These are phyloP conservation scores for Phytopythium kandeliae DNA, from an alignment of 352 stramenopile genomes.

Conservation along the genomic window DNA sequence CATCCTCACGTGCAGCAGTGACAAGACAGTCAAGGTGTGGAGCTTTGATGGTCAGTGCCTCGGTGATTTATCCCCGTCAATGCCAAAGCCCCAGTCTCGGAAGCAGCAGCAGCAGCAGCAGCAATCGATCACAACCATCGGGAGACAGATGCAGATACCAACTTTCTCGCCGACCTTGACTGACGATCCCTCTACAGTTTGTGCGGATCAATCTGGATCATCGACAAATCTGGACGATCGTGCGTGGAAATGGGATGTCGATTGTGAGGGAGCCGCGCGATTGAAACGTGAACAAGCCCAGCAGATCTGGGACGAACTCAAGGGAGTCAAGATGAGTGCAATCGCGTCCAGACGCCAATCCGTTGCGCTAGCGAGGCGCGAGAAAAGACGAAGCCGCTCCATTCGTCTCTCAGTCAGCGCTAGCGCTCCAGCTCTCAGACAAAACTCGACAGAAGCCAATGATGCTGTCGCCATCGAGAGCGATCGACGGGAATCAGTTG, in stretches of 20 bases:
- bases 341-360: constrained; percentile 18
- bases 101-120: neutral
- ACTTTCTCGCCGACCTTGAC: neutral
- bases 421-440: constrained; percentile 20
- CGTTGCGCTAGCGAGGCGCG: constrained; percentile 11
- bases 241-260: constrained; percentile 45
- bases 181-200: neutral
- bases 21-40: constrained; percentile 62
- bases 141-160: neutral
- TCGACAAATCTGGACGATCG: neutral
- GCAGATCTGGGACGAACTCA: constrained; percentile 55
- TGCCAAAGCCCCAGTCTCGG: constrained; percentile 3
- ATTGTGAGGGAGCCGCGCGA: constrained; percentile 24
- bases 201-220: neutral
- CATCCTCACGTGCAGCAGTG: constrained; percentile 57
- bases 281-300: constrained; percentile 46
- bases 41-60: constrained; percentile 33
- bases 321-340: constrained; percentile 34
- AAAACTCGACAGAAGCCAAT: neutral
- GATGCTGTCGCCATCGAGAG: neutral
- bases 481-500: neutral
- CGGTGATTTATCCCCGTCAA: constrained; percentile 23
- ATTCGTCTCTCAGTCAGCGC: constrained; percentile 10
- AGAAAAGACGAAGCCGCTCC: constrained; percentile 11
- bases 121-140: neutral